Conservation (phyloP, 306 rosid species). For the peach (Prunus persica) region DNA sequence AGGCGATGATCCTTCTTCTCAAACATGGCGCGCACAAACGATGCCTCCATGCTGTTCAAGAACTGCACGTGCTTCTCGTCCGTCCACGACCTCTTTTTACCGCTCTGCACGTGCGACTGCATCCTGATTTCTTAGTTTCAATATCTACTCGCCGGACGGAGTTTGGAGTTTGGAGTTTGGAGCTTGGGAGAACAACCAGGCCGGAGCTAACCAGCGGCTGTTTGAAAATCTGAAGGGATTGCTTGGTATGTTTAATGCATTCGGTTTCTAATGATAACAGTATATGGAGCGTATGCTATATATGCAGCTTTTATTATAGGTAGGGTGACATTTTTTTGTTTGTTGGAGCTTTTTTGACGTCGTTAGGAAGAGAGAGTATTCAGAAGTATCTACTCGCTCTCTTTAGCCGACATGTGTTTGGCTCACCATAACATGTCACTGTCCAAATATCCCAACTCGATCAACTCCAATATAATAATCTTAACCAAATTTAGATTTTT, state of each 20-base stretch:
- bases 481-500: not conserved
- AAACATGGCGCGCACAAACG: constrained; percentile 76
- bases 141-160: no score
- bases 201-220: not conserved
- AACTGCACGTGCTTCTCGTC: constrained; percentile 69
- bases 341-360: not conserved
- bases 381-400: not conserved
- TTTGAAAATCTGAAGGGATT: not conserved
- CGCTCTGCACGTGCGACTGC: constrained; percentile 12
- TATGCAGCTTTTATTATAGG: not conserved
- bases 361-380: not conserved
- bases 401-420: not conserved
- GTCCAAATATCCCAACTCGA: not conserved
- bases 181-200: not conserved
- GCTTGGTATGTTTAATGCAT: not conserved
- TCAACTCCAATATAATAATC: not conserved
- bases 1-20: constrained; percentile 7
- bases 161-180: not conserved
- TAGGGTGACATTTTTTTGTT: not conserved
- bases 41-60: constrained; percentile 70
- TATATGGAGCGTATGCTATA: not conserved
- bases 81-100: constrained; percentile 54
- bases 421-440: not conserved
- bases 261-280: not conserved
- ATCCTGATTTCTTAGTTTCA: not conserved